A percentile compares a stretch with the other conserved stretches of the same genome.
phyloP scores from a whole-genome alignment of 2,329 filamentous ascomycete genomes.

The Pseudocercospora pini-densiflorae region DNA sequence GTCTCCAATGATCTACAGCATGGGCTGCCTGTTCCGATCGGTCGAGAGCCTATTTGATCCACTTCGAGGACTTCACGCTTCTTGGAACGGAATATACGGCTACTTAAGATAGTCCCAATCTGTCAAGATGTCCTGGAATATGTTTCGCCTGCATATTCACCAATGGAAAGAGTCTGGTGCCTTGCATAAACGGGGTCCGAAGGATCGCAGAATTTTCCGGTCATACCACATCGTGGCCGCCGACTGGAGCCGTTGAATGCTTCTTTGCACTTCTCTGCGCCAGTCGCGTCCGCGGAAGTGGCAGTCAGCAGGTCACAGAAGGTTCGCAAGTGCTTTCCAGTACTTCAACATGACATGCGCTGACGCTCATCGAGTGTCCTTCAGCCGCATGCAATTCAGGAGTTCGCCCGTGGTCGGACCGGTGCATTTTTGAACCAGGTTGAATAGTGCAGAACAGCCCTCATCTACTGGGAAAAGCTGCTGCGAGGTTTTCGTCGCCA shows the following conservation, averaged over 20 bases:
- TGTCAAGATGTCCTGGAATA: not conserved
- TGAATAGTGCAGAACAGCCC: too few relatives aligned
- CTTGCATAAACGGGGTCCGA: not conserved
- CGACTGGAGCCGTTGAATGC: not conserved
- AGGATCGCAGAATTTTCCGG: not conserved
- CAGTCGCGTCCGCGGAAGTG: not conserved
- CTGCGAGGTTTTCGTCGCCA: too few relatives aligned
- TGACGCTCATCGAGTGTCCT: not conserved
- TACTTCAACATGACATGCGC: not conserved
- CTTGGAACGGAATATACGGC: not conserved
- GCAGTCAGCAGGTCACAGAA: not conserved
- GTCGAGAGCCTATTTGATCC: not conserved
- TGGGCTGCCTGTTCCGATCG: slow-evolving; percentile 22
- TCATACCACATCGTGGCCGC: not conserved
- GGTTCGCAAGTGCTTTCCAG: not conserved
- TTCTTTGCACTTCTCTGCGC: not conserved
- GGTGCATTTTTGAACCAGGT: not conserved
- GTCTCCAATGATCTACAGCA: slow-evolving; percentile 23
- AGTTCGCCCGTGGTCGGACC: not conserved
- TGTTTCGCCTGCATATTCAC: not conserved
- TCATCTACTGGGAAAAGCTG: too few relatives aligned
- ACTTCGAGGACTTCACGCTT: not conserved
- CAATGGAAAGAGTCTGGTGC: not conserved
- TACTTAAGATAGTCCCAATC: not conserved
- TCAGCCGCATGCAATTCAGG: not conserved